phyloP scores from a whole-genome alignment of 2,329 filamentous ascomycete genomes.

The Fusarium pseudograminearum region DNA sequence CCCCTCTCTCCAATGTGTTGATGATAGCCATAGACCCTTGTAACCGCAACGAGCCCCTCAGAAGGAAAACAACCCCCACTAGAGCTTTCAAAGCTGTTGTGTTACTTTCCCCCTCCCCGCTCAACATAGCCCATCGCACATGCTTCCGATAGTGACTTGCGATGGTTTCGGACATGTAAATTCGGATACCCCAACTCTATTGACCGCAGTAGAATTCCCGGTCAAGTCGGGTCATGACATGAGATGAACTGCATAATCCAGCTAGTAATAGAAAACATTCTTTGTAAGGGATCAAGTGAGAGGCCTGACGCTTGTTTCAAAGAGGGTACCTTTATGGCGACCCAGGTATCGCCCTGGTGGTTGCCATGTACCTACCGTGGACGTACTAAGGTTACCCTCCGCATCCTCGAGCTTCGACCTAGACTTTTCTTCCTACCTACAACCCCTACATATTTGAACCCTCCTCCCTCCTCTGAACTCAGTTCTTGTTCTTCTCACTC shows the following conservation, averaged over 20 bases:
- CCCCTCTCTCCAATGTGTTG: conserved; percentile 32
- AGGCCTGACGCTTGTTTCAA: conserved; percentile 21
- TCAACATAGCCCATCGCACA: conserved; percentile 33
- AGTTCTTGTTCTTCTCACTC: conserved; percentile 19
- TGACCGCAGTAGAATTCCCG: conserved; percentile 14
- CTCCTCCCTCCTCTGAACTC: conserved; percentile 38
- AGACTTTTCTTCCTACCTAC: conserved; percentile 26
- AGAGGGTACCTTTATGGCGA: conserved; percentile 13
- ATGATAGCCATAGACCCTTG: conserved; percentile 32
- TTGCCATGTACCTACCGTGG: conserved; percentile 4
- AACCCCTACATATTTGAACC: conserved; percentile 37
- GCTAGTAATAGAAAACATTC: not conserved
- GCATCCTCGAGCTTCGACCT: conserved; percentile 29
- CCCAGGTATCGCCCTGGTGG: conserved; percentile 32
- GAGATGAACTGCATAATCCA: conserved; percentile 5
- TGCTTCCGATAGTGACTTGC: conserved; percentile 23
- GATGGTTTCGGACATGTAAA: conserved; percentile 42
- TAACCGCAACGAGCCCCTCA: conserved; percentile 26
- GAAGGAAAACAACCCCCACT: conserved; percentile 26
- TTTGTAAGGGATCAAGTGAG: conserved; percentile 17
- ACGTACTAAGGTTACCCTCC: conserved; percentile 9
- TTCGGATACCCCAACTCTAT: conserved; percentile 9
- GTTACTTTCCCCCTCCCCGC: conserved; percentile 37
- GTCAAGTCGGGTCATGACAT: conserved; percentile 19
- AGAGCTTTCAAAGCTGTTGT: conserved; percentile 34